Evolutionary conservation across 345 rosid genomes (phyloP).

Genomic region (Dipteronia sinensis): DNA sequence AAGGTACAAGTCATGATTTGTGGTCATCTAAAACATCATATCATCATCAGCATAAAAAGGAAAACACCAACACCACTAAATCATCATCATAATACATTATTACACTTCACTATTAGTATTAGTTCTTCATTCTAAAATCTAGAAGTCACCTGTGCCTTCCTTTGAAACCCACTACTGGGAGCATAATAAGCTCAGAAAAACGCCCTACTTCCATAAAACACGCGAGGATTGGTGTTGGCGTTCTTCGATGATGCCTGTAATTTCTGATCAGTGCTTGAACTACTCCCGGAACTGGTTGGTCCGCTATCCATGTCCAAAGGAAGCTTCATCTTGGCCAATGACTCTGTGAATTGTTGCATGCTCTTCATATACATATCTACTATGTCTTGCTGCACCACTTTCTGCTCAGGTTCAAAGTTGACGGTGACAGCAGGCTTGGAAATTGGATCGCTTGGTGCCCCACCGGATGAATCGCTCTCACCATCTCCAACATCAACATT

Average conservation of each 20-base stretch:
- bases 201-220: slow-evolving; percentile 96
- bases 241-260: slow-evolving; percentile 62
- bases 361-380: slow-evolving; percentile 99
- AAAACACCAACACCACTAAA: slow-evolving; percentile 59
- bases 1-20: slow-evolving; percentile 53
- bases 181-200: slow-evolving; percentile 70
- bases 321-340: slow-evolving; percentile 98
- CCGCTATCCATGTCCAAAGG: slow-evolving; percentile 81
- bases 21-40: slow-evolving; percentile 39
- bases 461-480: slow-evolving; percentile 55
- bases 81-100: slow-evolving; percentile 36
- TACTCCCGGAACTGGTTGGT: slow-evolving; percentile 72
- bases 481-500: slow-evolving; percentile 41
- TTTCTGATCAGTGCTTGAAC: slow-evolving; percentile 85
- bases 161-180: slow-evolving; percentile 25
- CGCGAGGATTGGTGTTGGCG: slow-evolving; percentile 62
- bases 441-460: slow-evolving; percentile 36
- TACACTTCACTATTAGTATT: slow-evolving; percentile 62
- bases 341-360: slow-evolving; percentile 99
- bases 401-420: slow-evolving; percentile 72
- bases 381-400: slow-evolving; percentile 87
- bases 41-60: slow-evolving; percentile 49
- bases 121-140: slow-evolving; percentile 69
- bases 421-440: slow-evolving; percentile 55
- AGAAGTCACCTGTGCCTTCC: slow-evolving; percentile 71